Evolutionary conservation across 495 filamentous ascomycete species (phyloP).

Genomic region (Glarea lozoyensis): DNA sequence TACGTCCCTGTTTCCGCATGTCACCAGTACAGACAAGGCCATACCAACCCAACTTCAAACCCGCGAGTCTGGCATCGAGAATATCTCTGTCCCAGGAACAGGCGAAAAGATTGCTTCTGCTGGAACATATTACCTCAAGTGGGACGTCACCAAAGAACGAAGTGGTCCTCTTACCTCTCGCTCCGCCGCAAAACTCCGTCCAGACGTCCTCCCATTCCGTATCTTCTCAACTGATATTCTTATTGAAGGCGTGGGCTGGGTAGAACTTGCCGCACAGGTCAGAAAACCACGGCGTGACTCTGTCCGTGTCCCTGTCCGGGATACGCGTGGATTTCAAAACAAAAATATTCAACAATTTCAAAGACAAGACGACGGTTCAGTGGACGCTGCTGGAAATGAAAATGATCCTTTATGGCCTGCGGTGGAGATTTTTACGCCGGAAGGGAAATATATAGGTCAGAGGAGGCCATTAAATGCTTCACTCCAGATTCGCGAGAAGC

Average conservation of each 20-base stretch:
- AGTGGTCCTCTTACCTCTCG: slow-evolving; percentile 49
- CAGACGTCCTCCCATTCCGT: slow-evolving; percentile 60
- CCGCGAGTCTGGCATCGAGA: slow-evolving; percentile 42
- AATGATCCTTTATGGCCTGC: slow-evolving; percentile 36
- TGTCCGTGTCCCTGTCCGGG: slow-evolving; percentile 5
- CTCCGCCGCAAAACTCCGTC: slow-evolving; percentile 40
- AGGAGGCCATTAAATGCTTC: slow-evolving; percentile 70
- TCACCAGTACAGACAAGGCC: slow-evolving; percentile 72
- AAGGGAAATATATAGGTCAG: slow-evolving; percentile 64
- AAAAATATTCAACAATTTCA: slow-evolving; percentile 5
- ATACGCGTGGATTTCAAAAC: slow-evolving; percentile 14
- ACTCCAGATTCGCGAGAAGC: slow-evolving; percentile 28
- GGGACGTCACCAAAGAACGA: slow-evolving; percentile 70
- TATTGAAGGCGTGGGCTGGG: slow-evolving; percentile 86
- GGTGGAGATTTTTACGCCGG: slow-evolving; percentile 78
- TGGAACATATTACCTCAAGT: slow-evolving; percentile 62
- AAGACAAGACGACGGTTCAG: not conserved
- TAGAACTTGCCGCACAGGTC: slow-evolving; percentile 79
- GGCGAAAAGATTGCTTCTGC: slow-evolving; percentile 53
- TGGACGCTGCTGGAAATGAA: not conserved
- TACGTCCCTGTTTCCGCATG: slow-evolving; percentile 60
- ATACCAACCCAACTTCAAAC: slow-evolving; percentile 52
- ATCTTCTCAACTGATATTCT: slow-evolving; percentile 76
- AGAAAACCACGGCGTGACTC: slow-evolving; percentile 40
- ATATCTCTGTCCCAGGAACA: slow-evolving; percentile 48